Percentiles rank a stretch among this genome's conserved stretches.
phyloP scores from a whole-genome alignment of 2,329 filamentous ascomycete genomes.

The Alternaria triticimaculans region DNA sequence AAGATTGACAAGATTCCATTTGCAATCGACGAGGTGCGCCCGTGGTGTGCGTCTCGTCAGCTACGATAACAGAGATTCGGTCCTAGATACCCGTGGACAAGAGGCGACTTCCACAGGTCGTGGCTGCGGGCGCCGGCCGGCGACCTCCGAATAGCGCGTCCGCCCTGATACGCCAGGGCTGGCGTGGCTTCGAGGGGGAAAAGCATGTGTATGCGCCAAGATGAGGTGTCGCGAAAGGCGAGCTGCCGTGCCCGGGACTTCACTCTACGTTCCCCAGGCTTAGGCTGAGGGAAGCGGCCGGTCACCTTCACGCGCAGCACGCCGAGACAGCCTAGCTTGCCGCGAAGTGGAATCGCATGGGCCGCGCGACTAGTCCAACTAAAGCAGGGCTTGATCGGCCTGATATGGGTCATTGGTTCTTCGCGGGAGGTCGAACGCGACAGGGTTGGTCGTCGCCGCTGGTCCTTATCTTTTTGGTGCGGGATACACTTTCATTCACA shows the following conservation, averaged over 20 bases:
- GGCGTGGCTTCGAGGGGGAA: slow-evolving; percentile 6
- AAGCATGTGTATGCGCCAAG: slow-evolving; percentile 5
- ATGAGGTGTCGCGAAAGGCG: slow-evolving; percentile 6
- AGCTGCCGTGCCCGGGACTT: slow-evolving; percentile 1
- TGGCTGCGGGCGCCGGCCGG: slow-evolving; percentile 1
- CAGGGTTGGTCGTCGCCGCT: slow-evolving; percentile 20
- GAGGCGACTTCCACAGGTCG: slow-evolving; percentile 12
- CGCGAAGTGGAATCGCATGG: slow-evolving; percentile 14
- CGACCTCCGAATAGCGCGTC: slow-evolving; percentile 6
- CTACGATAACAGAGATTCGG: slow-evolving; percentile 15
- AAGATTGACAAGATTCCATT: slow-evolving; percentile 14
- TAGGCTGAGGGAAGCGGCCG: slow-evolving; percentile 6
- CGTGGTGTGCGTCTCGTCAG: background rate
- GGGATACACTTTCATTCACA: slow-evolving; percentile 26
- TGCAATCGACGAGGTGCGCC: slow-evolving; percentile 14
- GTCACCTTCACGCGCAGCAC: slow-evolving; percentile 5
- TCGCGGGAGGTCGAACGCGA: slow-evolving; percentile 4
- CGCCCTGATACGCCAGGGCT: background rate
- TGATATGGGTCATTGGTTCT: slow-evolving; percentile 14
- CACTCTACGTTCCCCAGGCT: slow-evolving; percentile 4
- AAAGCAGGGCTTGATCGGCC: slow-evolving; percentile 10
- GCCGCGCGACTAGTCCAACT: slow-evolving; percentile 7
- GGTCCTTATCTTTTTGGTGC: slow-evolving; percentile 44
- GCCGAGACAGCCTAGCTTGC: slow-evolving; percentile 10
- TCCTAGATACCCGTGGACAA: slow-evolving; percentile 3